phyloP scores from a whole-genome alignment of 192 early-diverging fungal genomes.

The Phlyctochytrium arcticum region DNA sequence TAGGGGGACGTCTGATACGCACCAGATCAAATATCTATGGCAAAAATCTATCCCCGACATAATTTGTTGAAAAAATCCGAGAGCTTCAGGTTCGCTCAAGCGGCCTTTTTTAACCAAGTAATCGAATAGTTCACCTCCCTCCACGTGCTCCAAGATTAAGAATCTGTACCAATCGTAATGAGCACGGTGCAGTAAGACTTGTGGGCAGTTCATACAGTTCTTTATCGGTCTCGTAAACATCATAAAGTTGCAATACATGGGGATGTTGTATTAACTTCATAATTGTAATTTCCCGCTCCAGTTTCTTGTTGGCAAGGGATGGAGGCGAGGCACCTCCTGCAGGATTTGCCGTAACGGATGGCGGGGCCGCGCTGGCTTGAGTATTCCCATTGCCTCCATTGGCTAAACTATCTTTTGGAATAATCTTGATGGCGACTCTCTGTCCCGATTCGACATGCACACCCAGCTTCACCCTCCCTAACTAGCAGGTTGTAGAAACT shows the following conservation, averaged over 20 bases:
- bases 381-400: conserved; percentile 5
- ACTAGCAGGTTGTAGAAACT: background rate
- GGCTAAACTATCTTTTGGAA: conserved; percentile 34
- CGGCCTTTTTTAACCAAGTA: conserved; percentile 59
- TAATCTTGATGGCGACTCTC: conserved; percentile 55
- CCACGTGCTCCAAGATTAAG: conserved; percentile 63
- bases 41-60: conserved; percentile 92
- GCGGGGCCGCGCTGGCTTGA: background rate
- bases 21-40: conserved; percentile 90
- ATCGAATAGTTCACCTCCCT: conserved; percentile 72
- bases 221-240: conserved; percentile 55
- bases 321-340: background rate
- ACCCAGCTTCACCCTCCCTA: conserved; percentile 52
- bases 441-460: conserved; percentile 45
- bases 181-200: background rate
- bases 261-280: conserved; percentile 62
- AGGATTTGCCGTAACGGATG: background rate
- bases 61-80: conserved; percentile 95
- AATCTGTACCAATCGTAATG: conserved; percentile 35
- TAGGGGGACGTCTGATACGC: background rate
- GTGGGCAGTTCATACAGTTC: conserved; percentile 38
- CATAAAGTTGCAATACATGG: conserved; percentile 51
- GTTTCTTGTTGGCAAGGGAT: conserved; percentile 38
- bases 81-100: conserved; percentile 78
- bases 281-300: conserved; percentile 57